phyloP scores from a whole-genome alignment of 169 alveolate species.

The Blepharisma undulans region DNA sequence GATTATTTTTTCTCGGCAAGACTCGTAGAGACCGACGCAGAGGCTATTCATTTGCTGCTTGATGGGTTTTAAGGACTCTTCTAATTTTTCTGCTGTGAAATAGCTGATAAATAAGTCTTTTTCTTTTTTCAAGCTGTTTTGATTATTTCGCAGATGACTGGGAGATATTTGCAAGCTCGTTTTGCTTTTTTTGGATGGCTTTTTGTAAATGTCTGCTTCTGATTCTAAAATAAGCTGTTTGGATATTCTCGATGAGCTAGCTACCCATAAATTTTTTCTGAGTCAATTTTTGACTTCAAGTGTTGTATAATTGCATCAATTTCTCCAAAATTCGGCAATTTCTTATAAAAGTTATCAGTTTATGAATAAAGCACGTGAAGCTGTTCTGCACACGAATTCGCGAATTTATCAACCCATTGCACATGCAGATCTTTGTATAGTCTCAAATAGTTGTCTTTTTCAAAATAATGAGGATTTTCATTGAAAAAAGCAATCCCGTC shows the following conservation, averaged over 20 bases:
- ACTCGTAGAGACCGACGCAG: background rate
- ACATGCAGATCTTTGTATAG: background rate
- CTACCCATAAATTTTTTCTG: background rate
- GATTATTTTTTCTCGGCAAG: background rate
- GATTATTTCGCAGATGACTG: background rate
- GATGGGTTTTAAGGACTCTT: background rate
- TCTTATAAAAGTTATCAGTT: background rate
- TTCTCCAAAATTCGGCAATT: background rate
- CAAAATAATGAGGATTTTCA: constrained; percentile 29
- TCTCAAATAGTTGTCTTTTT: background rate
- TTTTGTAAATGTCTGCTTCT: background rate
- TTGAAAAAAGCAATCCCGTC: constrained; percentile 23
- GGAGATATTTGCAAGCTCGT: background rate
- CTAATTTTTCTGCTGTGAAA: background rate
- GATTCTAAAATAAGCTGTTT: background rate
- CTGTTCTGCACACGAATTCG: background rate
- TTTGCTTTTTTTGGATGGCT: background rate
- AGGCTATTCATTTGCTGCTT: background rate
- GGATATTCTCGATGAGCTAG: background rate
- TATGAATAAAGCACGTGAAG: constrained; percentile 10
- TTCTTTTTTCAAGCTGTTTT: background rate
- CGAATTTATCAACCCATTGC: background rate
- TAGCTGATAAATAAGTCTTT: background rate
- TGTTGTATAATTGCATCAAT: background rate
- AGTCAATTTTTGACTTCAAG: background rate